phyloP scores from a whole-genome alignment of 2,329 filamentous ascomycete genomes.

The Colletotrichum lupini region DNA sequence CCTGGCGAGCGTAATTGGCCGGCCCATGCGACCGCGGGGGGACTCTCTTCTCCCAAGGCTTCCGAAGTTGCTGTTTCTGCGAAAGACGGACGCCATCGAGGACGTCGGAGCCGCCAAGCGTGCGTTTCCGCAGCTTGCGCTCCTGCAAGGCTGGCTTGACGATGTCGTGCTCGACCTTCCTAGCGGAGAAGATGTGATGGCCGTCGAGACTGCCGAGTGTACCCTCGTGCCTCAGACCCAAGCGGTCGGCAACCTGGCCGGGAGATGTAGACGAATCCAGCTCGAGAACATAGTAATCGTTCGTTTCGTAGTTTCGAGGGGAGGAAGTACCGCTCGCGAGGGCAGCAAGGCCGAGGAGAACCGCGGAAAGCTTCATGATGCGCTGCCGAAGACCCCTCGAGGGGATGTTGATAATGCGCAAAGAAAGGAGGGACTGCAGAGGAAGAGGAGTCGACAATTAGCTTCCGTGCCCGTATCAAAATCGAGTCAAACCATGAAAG shows the following conservation, averaged over 20 bases:
- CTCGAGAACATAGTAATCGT: conserved; percentile 95
- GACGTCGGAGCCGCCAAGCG: conserved; percentile 61
- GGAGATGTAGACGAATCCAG: conserved; percentile 76
- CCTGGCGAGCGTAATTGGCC: conserved; percentile 28
- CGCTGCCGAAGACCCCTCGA: conserved; percentile 32
- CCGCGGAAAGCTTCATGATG: conserved; percentile 62
- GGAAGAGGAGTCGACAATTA: conserved; percentile 4
- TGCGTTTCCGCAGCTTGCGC: conserved; percentile 71
- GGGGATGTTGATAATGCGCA: conserved; percentile 5
- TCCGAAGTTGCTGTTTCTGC: conserved; percentile 74
- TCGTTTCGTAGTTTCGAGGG: conserved; percentile 77
- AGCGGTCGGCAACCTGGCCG: conserved; percentile 73
- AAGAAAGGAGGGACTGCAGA: conserved; percentile 2
- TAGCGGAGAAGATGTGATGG: conserved; percentile 88
- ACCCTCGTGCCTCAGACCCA: conserved; percentile 86
- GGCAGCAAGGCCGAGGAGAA: conserved; percentile 63
- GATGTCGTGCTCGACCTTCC: conserved; percentile 69
- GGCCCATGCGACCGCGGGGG: conserved; percentile 45
- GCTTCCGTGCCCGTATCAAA: conserved; percentile 6
- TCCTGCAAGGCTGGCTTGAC: conserved; percentile 65
- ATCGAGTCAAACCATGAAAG: background rate
- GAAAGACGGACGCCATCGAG: conserved; percentile 82
- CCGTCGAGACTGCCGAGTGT: conserved; percentile 79
- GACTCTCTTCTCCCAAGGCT: conserved; percentile 64
- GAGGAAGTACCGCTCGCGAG: conserved; percentile 61